Conservation (phyloP, 1,284 basidiomycete genomes). For the Coniferiporia weirii region DNA sequence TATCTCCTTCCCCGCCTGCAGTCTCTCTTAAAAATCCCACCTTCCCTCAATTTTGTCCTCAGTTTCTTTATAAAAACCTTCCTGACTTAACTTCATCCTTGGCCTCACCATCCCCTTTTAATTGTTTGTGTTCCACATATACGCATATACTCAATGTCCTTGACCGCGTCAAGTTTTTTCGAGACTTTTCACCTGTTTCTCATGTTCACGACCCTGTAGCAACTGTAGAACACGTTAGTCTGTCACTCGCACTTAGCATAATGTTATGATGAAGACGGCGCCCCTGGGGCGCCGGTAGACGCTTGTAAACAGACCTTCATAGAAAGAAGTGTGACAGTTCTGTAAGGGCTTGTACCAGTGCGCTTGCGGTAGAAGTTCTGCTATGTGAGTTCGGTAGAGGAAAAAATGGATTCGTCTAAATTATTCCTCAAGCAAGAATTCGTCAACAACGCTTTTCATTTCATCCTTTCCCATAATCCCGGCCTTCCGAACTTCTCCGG, state of each 20-base stretch:
- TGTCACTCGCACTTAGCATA: not conserved
- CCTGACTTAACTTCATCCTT: not conserved
- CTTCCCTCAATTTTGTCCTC: not conserved
- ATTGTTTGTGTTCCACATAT: not conserved
- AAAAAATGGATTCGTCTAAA: too few relatives aligned
- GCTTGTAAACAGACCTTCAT: too few relatives aligned
- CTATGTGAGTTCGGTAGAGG: too few relatives aligned
- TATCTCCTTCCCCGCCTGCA: not conserved
- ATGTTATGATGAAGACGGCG: not conserved
- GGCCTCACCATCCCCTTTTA: not conserved
- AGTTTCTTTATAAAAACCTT: not conserved
- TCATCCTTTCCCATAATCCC: constrained; percentile 22
- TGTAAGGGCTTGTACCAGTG: too few relatives aligned
- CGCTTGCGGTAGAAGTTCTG: too few relatives aligned
- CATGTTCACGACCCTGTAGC: not conserved
- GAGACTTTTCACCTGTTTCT: not conserved
- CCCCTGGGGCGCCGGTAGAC: too few relatives aligned
- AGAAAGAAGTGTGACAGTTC: too few relatives aligned
- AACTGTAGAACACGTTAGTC: constrained; percentile 1
- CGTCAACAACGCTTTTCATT: constrained; percentile 31
- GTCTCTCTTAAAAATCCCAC: not conserved
- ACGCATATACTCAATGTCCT: not conserved
- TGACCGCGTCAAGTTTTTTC: not conserved
- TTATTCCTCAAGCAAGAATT: constrained; percentile 32
- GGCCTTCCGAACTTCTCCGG: constrained; percentile 22